These are phyloP conservation scores for Paradendryphiella salina DNA, from an alignment of 2,329 filamentous ascomycete genomes.

Conservation along the genomic window DNA sequence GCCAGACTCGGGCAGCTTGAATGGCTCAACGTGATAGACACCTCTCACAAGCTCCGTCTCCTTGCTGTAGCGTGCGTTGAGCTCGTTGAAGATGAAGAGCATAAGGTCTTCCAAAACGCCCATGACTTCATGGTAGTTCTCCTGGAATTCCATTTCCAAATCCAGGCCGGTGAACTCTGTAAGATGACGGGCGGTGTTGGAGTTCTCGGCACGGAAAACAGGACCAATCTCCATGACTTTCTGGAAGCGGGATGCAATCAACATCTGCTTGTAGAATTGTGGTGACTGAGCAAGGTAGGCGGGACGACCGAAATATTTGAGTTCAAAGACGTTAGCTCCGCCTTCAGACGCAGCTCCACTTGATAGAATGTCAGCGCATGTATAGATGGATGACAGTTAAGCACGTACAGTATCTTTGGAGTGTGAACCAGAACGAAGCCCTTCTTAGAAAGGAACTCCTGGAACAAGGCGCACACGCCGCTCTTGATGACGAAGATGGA, in stretches of 20 bases:
- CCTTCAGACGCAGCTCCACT: constrained; percentile 84
- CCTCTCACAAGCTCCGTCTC: constrained; percentile 72
- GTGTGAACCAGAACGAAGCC: constrained; percentile 85
- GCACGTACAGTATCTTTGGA: constrained; percentile 61
- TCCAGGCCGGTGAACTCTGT: constrained; percentile 88
- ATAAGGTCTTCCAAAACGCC: constrained; percentile 73
- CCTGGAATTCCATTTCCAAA: constrained; percentile 85
- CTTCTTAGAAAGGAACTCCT: constrained; percentile 73
- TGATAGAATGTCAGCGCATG: neutral
- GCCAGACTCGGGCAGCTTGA: constrained; percentile 73
- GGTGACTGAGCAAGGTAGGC: constrained; percentile 81
- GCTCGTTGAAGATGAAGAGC: constrained; percentile 76
- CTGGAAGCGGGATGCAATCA: constrained; percentile 78
- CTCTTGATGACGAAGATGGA: constrained; percentile 75
- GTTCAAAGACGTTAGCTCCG: constrained; percentile 85
- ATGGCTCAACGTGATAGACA: constrained; percentile 75
- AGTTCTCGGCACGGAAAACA: constrained; percentile 85
- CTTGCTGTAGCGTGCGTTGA: constrained; percentile 66
- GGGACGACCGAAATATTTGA: constrained; percentile 85
- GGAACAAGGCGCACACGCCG: constrained; percentile 70
- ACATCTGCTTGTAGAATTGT: constrained; percentile 86
- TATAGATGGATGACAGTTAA: neutral
- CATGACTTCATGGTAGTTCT: constrained; percentile 75
- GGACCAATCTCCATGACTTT: constrained; percentile 78
- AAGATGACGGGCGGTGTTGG: constrained; percentile 81